Base-by-base conservation (phyloP, 2,329 filamentous ascomycete species). In the Dothistroma pini region DNA sequence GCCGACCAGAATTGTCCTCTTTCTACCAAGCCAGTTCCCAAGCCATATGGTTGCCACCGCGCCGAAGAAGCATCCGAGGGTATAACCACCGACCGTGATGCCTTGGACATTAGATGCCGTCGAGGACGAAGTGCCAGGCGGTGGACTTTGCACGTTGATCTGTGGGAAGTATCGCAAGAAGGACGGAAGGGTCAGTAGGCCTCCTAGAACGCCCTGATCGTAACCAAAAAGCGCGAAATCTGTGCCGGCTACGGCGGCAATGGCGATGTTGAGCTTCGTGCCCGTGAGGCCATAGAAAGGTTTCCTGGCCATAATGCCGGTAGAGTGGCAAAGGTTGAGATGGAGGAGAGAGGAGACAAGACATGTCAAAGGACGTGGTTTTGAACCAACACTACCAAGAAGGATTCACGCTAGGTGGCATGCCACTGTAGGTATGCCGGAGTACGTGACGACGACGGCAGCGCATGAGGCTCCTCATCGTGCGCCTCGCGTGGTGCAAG, bases 1-100 rank as follows among this genome's bases (percentile, higher is more conserved):
- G 16, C 86, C 86, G n/a, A 84, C 77, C 66, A 88, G 83, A 56
- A 86, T 85, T 1, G 81, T 81, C 44, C 81, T 76, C 70, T 80
- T 79, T 35, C 85, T 78, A 25, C 85, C 85, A 47, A 87, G 79
- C 10, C 79, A 75, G 63, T 89, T 86, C 32, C 86, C 86, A 9
- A 84, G 72, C 72, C 77, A 79, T 63, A 77, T 72, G 22, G 70
- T 72, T n/a, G 65, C 60, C 75, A 56, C 62, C 22, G 66, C 66
- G 8, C 62, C 64, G 31, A 66, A 65, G 59, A 61, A 59, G 52
- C 58, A 63, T 52, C 60, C 59, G 19, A 56, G 34, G 19, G 53
- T 63, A 35, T 61, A 59, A 0, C 34, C 56, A 6, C 60, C 55
- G 14, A 78, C 77, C 59, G 75, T 77, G 58, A 78, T 71, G 38